Evolutionary conservation across 106 monocot genomes (phyloP).

Genomic region (Allium fistulosum): DNA sequence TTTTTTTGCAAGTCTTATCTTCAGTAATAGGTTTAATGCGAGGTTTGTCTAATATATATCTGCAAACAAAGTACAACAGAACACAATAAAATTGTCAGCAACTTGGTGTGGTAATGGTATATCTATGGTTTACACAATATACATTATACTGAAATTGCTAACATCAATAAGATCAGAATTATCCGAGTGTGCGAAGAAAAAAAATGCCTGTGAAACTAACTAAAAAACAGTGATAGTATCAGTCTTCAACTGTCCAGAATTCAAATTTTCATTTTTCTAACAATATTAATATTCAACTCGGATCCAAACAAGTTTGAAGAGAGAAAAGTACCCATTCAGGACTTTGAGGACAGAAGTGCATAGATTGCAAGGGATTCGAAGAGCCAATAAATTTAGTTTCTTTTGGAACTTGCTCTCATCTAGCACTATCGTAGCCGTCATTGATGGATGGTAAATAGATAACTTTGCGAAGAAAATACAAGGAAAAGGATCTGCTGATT

Average conservation of each 20-base stretch:
- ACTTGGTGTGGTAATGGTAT: background rate
- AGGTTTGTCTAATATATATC: slow-evolving; percentile 65
- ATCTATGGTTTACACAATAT: too few species aligned
- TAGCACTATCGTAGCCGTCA: background rate
- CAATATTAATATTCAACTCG: too few species aligned
- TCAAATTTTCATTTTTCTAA: background rate
- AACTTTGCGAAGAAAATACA: too few species aligned
- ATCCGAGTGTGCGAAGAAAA: too few species aligned
- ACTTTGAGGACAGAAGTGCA: slow-evolving; percentile 50
- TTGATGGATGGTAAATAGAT: too few species aligned
- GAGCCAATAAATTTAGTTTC: slow-evolving; percentile 58
- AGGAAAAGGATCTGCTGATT: too few species aligned
- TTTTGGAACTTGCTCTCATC: slow-evolving; percentile 66
- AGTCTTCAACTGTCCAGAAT: background rate
- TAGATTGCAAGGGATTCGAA: slow-evolving; percentile 69
- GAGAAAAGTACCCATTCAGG: slow-evolving; percentile 48
- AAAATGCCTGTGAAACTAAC: too few species aligned
- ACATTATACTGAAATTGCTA: too few species aligned
- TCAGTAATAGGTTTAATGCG: slow-evolving; percentile 80
- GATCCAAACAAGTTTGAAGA: too few species aligned
- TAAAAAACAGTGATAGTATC: background rate
- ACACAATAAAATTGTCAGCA: background rate
- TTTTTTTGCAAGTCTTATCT: slow-evolving; percentile 52
- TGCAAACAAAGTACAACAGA: slow-evolving; percentile 16
- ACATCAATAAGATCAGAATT: too few species aligned